Evolutionary conservation across 352 stramenopile genomes (phyloP).

Genomic region (Saprolegnia diclina): DNA sequence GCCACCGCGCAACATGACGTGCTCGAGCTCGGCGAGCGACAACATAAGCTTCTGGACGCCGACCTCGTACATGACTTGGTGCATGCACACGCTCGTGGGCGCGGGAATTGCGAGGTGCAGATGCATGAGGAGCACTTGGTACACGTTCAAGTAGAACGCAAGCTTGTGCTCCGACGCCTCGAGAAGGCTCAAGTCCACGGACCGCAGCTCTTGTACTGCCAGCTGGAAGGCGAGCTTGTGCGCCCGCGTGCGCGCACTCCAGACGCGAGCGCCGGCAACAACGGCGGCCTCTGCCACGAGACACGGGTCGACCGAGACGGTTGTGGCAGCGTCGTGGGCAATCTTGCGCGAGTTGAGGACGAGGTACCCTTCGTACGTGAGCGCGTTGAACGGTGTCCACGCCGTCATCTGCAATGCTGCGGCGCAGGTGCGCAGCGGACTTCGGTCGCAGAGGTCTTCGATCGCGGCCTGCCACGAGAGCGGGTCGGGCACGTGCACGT

Average conservation of each 20-base stretch:
- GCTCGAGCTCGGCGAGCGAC: constrained; percentile 82
- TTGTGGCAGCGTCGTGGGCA: constrained; percentile 26
- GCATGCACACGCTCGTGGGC: constrained; percentile 38
- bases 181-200: constrained; percentile 33
- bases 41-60: constrained; percentile 46
- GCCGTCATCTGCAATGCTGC: not conserved
- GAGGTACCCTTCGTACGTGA: constrained; percentile 25
- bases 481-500: constrained; percentile 23
- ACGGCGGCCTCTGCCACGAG: constrained; percentile 8
- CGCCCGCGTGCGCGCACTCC: constrained; percentile 11
- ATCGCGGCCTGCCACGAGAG: constrained; percentile 11
- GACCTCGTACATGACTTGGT: constrained; percentile 73
- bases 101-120: constrained; percentile 53
- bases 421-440: not conserved
- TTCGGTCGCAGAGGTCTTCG: constrained; percentile 7
- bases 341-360: constrained; percentile 16
- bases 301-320: constrained; percentile 31
- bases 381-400: constrained; percentile 24
- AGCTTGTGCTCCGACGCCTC: constrained; percentile 39
- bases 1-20: constrained; percentile 63
- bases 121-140: constrained; percentile 87
- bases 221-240: constrained; percentile 46
- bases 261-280: not conserved
- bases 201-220: constrained; percentile 43
- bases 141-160: constrained; percentile 86